Evolutionary conservation across 2,329 filamentous ascomycete genomes (phyloP).

Genomic region (Fusarium ramigenum): DNA sequence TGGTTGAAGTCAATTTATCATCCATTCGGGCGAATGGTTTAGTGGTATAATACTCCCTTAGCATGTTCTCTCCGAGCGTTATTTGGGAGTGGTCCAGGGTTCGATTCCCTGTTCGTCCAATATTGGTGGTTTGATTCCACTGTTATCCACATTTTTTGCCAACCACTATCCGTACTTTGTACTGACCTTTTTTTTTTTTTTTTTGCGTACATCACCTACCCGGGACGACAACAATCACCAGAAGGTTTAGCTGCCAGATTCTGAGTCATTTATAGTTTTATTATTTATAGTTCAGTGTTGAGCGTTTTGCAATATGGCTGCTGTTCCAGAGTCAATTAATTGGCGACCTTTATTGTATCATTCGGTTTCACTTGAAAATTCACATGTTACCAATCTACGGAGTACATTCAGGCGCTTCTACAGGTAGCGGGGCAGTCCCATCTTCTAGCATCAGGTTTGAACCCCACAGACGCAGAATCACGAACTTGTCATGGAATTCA

Average conservation of each 20-base stretch:
- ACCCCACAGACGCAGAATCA: neutral
- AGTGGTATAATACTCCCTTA: constrained; percentile 39
- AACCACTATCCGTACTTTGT: too few relatives aligned
- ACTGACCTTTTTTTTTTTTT: too few relatives aligned
- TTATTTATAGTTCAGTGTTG: rapidly evolving
- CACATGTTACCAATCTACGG: rapidly evolving
- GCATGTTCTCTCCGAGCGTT: neutral
- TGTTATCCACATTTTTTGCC: constrained; percentile 17
- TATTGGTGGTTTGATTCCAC: constrained; percentile 18
- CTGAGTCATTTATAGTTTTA: rapidly evolving
- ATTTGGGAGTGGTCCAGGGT: constrained; percentile 35
- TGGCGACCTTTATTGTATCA: neutral
- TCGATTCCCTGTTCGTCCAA: constrained; percentile 37
- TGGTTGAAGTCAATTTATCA: rapidly evolving
- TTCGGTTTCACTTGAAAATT: rapidly evolving
- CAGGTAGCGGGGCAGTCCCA: neutral
- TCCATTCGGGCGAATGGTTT: constrained; percentile 33
- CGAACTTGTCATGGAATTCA: neutral
- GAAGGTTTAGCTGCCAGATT: rapidly evolving
- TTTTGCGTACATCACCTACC: neutral
- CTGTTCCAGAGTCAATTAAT: too few relatives aligned
- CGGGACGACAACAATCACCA: neutral
- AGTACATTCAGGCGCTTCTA: rapidly evolving
- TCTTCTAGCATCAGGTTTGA: neutral
- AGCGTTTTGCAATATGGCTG: rapidly evolving